Percentiles rank a stretch among this genome's conserved stretches.
Evolutionary conservation across 2,329 filamentous ascomycete species (phyloP).

Genomic region (Trichothecium sympodiale): DNA sequence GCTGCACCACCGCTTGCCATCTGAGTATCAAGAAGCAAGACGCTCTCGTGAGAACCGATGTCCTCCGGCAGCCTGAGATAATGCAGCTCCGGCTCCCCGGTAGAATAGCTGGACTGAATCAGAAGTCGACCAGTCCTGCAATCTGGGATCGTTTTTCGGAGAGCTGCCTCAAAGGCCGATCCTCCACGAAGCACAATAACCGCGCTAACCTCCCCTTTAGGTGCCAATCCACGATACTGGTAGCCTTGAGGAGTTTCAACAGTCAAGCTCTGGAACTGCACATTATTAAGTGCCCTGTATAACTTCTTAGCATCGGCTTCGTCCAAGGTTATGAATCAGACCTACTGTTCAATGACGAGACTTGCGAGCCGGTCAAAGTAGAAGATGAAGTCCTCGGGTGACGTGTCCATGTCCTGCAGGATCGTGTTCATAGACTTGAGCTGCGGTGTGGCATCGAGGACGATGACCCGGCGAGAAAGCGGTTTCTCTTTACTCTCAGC

Average conservation of each 20-base stretch:
- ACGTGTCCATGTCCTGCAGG: slow-evolving; percentile 67
- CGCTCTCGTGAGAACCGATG: slow-evolving; percentile 64
- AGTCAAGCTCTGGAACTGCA: slow-evolving; percentile 51
- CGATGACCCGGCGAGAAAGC: slow-evolving; percentile 61
- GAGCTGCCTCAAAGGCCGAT: slow-evolving; percentile 74
- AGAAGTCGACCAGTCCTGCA: slow-evolving; percentile 80
- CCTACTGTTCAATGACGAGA: slow-evolving; percentile 70
- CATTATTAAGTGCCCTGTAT: slow-evolving; percentile 61
- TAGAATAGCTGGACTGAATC: slow-evolving; percentile 78
- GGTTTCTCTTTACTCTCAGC: slow-evolving; percentile 59
- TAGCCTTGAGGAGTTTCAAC: slow-evolving; percentile 63
- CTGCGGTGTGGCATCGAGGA: slow-evolving; percentile 70
- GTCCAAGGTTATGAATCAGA: slow-evolving; percentile 5
- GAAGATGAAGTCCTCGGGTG: slow-evolving; percentile 87
- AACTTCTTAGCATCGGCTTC: slow-evolving; percentile 3
- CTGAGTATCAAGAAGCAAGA: slow-evolving; percentile 83
- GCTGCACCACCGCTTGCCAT: slow-evolving; percentile 82
- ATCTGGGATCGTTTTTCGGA: slow-evolving; percentile 86
- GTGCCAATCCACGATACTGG: slow-evolving; percentile 59
- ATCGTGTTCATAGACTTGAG: slow-evolving; percentile 83
- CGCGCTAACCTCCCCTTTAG: slow-evolving; percentile 67
- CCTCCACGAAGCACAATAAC: slow-evolving; percentile 85
- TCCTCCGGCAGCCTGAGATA: slow-evolving; percentile 71
- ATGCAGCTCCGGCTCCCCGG: slow-evolving; percentile 86
- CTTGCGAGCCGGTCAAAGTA: slow-evolving; percentile 87